phyloP scores from a whole-genome alignment of 208 protist species.

The Eutreptiella sp. region DNA sequence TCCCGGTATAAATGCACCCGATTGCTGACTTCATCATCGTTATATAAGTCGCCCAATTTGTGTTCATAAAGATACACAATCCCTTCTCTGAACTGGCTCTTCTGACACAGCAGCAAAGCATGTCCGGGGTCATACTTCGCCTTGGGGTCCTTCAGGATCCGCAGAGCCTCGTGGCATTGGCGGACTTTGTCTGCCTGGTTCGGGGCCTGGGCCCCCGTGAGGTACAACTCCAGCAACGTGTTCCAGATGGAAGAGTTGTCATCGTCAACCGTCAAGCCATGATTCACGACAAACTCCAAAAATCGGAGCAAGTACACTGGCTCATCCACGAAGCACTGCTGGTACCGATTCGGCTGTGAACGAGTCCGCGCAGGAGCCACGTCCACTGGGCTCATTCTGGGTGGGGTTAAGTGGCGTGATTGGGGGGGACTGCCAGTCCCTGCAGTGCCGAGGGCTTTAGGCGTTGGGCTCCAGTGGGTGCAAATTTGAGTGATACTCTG shows the following conservation, averaged over 20 bases:
- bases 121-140: conserved; percentile 79
- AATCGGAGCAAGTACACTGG: conserved; percentile 76
- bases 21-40: too few species aligned
- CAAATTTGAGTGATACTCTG: conserved; percentile 57
- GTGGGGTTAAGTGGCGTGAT: conserved; percentile 1
- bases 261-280: conserved; percentile 47
- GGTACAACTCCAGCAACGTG: conserved; percentile 92
- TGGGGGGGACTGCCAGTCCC: conserved; percentile 24
- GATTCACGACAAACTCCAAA: conserved; percentile 69
- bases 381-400: not conserved
- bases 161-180: conserved; percentile 40
- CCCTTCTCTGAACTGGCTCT: conserved; percentile 73
- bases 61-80: conserved; percentile 78
- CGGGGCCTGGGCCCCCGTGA: conserved; percentile 48
- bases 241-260: conserved; percentile 62
- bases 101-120: conserved; percentile 73
- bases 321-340: conserved; percentile 82
- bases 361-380: not conserved
- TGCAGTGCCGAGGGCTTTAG: conserved; percentile 36
- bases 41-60: too few species aligned
- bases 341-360: conserved; percentile 58
- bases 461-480: conserved; percentile 43
- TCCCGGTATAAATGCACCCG: conserved; percentile 62
- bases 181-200: conserved; percentile 2
- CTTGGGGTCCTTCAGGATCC: conserved; percentile 47